Percentiles rank a stretch among this genome's conserved stretches.
These are phyloP conservation scores for Persicaria maculosa DNA, from an alignment of 148 eudicot genomes.

Conservation along the genomic window DNA sequence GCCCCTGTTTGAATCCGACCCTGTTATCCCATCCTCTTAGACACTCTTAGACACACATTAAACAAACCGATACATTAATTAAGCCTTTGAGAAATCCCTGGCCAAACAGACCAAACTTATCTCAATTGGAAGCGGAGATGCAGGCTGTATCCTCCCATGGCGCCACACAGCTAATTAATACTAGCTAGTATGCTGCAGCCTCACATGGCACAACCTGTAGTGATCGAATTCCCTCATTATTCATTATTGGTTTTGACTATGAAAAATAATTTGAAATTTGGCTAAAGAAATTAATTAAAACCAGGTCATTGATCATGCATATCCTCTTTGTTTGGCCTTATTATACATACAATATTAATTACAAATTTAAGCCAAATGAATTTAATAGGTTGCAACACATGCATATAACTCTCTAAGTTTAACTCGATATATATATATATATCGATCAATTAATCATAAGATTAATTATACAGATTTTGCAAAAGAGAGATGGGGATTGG, in stretches of 20 bases:
- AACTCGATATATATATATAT: too few relatives aligned
- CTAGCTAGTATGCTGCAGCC: background rate
- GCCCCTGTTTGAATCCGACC: too few relatives aligned
- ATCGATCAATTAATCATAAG: too few relatives aligned
- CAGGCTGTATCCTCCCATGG: background rate
- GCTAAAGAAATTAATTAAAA: too few relatives aligned
- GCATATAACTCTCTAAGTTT: too few relatives aligned
- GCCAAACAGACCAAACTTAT: background rate
- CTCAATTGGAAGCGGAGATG: background rate
- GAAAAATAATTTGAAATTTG: background rate
- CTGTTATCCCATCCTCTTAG: too few relatives aligned
- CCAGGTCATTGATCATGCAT: background rate
- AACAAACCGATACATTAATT: too few relatives aligned
- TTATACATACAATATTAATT: background rate
- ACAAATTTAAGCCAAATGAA: too few relatives aligned
- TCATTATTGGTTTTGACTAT: background rate
- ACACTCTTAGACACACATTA: too few relatives aligned
- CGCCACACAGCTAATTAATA: background rate
- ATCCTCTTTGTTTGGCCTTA: background rate
- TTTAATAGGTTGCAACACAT: too few relatives aligned
- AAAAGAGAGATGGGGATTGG: background rate
- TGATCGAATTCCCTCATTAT: background rate
- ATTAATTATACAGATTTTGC: too few relatives aligned
- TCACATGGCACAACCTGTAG: slow-evolving; percentile 5
- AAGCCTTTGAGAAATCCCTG: too few relatives aligned